Base-by-base conservation (phyloP, 2,329 filamentous ascomycete genomes). In the Beauveria asiatica region DNA sequence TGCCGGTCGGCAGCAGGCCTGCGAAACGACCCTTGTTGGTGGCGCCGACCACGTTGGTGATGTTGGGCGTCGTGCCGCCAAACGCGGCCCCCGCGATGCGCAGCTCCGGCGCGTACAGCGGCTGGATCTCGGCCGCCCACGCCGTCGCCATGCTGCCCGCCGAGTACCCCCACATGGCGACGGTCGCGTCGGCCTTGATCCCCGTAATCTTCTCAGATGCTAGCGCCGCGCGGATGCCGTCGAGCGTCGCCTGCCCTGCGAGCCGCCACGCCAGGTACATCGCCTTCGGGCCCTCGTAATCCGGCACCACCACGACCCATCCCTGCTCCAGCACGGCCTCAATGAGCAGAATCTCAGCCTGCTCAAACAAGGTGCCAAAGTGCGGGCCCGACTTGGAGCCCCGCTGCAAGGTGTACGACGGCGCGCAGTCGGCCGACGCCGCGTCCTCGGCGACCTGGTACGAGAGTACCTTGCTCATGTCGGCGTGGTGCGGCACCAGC, bases 231-330 rank as follows among this genome's bases (percentile, higher is more conserved):
- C 77, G 74, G n/a, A 79, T 68, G 8, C 72, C 73, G 63, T 80
- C 75, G 17, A 79, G 68, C 19, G 72, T 75, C 0, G 75, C 73
- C 39, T 79, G 71, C 0, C 75, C 77, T 3, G 73, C 73, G 17
- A 74, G 69, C 5, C 70, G 67, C 51, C 75, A 75, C 9, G 74
- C 73, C 1, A 72, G 65, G 64, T 76, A 81, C 4, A 76, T 71
- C 2, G 76, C 76, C 11, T 67, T 66, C 2, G 76, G 75, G 0
- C 77, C 76, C 58, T 78, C 72, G 57, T 73, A 76, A 64, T 82
- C 80, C 0, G 79, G 78, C 71, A 78, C 67, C 17, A 73, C 75
- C 21, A 82, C 75, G 17, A 75, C 69, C 77, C 77, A 81, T 5
- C 78, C 78, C 65, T 70, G 60, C 10, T 70, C 68, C 1, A 82